phyloP scores from a whole-genome alignment of 768 basidiomycete genomes.

The Termitomyces titanicus region DNA sequence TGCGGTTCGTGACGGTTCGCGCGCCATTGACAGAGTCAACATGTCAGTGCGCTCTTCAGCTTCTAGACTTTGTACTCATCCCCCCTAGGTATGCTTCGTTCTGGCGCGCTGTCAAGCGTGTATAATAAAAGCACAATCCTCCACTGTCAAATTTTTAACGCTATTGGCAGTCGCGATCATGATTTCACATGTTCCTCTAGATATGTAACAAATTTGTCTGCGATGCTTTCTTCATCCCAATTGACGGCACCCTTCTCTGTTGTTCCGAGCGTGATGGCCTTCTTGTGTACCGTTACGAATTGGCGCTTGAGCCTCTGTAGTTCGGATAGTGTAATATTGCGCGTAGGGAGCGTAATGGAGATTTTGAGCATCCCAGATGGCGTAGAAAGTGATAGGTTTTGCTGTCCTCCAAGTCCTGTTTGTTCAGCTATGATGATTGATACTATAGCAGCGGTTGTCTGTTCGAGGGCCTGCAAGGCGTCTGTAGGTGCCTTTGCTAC shows the following conservation, averaged over 20 bases:
- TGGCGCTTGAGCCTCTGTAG: constrained; percentile 88
- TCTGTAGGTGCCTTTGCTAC: constrained; percentile 81
- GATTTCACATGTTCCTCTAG: constrained; percentile 64
- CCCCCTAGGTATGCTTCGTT: constrained; percentile 31
- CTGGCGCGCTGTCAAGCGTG: constrained; percentile 27
- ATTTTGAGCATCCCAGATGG: constrained; percentile 36
- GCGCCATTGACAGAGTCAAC: constrained; percentile 65
- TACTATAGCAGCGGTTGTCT: constrained; percentile 67
- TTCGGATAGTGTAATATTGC: constrained; percentile 78
- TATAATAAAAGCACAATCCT: background rate
- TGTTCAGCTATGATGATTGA: constrained; percentile 68
- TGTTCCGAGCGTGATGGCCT: constrained; percentile 80
- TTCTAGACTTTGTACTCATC: background rate
- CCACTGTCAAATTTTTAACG: background rate
- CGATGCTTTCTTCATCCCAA: constrained; percentile 72
- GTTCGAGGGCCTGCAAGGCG: constrained; percentile 83
- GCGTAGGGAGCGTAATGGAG: constrained; percentile 61
- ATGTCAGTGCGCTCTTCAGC: constrained; percentile 41
- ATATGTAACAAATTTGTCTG: constrained; percentile 66
- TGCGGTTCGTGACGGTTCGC: constrained; percentile 45
- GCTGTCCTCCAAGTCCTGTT: constrained; percentile 48
- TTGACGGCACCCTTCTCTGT: constrained; percentile 74
- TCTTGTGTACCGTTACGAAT: constrained; percentile 87
- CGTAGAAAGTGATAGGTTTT: constrained; percentile 42
- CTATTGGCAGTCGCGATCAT: constrained; percentile 18